Conservation (phyloP, 2,329 filamentous ascomycete species). For the Alternaria ventricosa region DNA sequence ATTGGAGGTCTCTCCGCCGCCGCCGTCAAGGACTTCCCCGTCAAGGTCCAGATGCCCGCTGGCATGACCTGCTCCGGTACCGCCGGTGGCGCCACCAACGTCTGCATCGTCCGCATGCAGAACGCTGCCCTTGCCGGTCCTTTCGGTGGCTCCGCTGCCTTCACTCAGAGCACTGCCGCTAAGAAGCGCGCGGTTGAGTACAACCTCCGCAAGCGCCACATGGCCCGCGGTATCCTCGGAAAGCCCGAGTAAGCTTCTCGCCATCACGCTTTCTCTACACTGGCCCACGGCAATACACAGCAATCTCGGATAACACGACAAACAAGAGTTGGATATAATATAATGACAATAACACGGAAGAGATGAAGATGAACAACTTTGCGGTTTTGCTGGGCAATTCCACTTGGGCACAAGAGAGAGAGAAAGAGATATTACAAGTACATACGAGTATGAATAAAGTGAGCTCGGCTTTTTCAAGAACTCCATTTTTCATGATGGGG, state of each 20-base stretch:
- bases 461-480: neutral
- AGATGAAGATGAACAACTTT: slow-evolving; percentile 1
- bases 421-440: neutral
- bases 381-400: slow-evolving; percentile 4
- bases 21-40: slow-evolving; percentile 68
- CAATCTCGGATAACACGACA: neutral
- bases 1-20: slow-evolving; percentile 66
- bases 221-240: slow-evolving; percentile 44
- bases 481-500: neutral
- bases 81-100: slow-evolving; percentile 65
- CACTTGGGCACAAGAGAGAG: neutral
- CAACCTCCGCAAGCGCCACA: slow-evolving; percentile 49
- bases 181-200: slow-evolving; percentile 69
- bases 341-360: too few relatives aligned
- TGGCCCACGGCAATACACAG: too few relatives aligned
- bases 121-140: slow-evolving; percentile 69
- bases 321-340: neutral
- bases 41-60: slow-evolving; percentile 69
- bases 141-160: slow-evolving; percentile 71
- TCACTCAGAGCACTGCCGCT: slow-evolving; percentile 65
- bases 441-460: neutral
- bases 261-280: neutral
- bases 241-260: slow-evolving; percentile 28
- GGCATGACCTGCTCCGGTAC: slow-evolving; percentile 71
- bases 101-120: slow-evolving; percentile 70